A percentile compares a stretch with the other conserved stretches of the same genome.
These are phyloP conservation scores for Wickerhamiella nectarea DNA, from an alignment of 805 yeast species.

Conservation along the genomic window DNA sequence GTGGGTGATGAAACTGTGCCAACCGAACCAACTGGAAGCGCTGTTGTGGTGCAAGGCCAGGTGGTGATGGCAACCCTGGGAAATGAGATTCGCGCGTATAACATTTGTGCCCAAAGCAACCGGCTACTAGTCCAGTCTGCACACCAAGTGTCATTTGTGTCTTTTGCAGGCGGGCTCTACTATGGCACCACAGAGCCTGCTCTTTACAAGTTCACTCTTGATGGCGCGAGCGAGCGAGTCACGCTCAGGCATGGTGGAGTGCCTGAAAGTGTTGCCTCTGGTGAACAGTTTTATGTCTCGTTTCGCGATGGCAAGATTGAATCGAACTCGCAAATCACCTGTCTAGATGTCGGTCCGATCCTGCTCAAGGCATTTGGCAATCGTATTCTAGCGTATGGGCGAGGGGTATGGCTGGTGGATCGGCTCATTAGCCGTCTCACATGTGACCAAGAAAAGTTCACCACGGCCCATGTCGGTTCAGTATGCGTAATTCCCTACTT, in stretches of 20 bases:
- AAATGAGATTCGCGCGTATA: not conserved
- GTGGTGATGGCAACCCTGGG: not conserved
- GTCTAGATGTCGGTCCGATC: too few species aligned
- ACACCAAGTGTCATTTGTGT: not conserved
- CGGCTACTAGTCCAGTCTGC: not conserved
- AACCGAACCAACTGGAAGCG: not conserved
- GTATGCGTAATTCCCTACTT: not conserved
- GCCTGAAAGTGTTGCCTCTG: too few species aligned
- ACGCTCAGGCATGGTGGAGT: too few species aligned
- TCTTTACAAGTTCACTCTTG: not conserved
- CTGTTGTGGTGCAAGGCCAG: not conserved
- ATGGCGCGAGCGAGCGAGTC: too few species aligned
- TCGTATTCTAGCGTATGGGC: not conserved
- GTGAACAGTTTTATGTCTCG: too few species aligned
- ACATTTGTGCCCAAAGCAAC: not conserved
- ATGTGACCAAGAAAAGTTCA: not conserved
- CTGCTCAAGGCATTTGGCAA: not conserved
- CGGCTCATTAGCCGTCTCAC: too few species aligned
- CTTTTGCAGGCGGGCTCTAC: not conserved
- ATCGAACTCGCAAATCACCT: too few species aligned
- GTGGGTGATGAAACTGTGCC: too few species aligned
- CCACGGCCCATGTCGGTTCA: not conserved
- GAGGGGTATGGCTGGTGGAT: slow-evolving; percentile 1
- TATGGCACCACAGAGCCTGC: not conserved
- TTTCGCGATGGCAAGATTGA: too few species aligned